Evolutionary conservation across 495 filamentous ascomycete genomes (phyloP).

Genomic region (Penicillium chermesinum): DNA sequence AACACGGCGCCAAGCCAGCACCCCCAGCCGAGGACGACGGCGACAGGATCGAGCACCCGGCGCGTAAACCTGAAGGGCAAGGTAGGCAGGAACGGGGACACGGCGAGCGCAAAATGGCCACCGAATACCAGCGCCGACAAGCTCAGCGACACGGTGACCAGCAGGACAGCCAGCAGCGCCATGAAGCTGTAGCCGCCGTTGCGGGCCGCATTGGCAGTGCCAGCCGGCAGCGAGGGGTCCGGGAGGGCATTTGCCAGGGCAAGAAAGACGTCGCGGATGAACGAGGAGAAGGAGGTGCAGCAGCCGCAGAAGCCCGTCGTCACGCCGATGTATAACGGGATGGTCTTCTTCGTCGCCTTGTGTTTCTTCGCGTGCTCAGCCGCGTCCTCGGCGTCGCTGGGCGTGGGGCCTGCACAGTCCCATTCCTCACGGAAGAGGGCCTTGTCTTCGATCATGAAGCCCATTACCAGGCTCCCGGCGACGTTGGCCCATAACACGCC

Average conservation of each 20-base stretch:
- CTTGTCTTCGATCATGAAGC: conserved; percentile 76
- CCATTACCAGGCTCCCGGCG: conserved; percentile 75
- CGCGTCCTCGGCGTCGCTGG: conserved; percentile 9
- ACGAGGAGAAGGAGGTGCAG: conserved; percentile 87
- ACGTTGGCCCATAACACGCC: conserved; percentile 88
- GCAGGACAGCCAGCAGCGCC: conserved; percentile 65
- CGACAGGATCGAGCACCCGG: conserved; percentile 55
- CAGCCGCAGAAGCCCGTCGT: conserved; percentile 92
- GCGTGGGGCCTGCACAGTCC: conserved; percentile 25
- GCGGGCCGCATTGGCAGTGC: conserved; percentile 31
- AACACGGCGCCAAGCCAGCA: conserved; percentile 78
- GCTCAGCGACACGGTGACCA: conserved; percentile 63
- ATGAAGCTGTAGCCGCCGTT: conserved; percentile 79
- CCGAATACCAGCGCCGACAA: conserved; percentile 40
- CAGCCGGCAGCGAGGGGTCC: conserved; percentile 31
- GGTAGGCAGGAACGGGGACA: conserved; percentile 44
- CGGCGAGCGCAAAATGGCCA: conserved; percentile 72
- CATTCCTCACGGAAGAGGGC: conserved; percentile 68
- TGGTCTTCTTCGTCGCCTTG: conserved; percentile 62
- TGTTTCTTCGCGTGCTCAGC: conserved; percentile 34
- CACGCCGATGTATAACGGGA: conserved; percentile 87
- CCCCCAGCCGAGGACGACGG: conserved; percentile 60
- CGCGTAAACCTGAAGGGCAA: conserved; percentile 54
- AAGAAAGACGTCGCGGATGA: conserved; percentile 81
- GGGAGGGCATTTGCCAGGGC: conserved; percentile 71